A percentile compares a stretch with the other conserved stretches of the same genome.
phyloP scores from a whole-genome alignment of 2,329 filamentous ascomycete genomes.

The Gaeumannomyces sp. region DNA sequence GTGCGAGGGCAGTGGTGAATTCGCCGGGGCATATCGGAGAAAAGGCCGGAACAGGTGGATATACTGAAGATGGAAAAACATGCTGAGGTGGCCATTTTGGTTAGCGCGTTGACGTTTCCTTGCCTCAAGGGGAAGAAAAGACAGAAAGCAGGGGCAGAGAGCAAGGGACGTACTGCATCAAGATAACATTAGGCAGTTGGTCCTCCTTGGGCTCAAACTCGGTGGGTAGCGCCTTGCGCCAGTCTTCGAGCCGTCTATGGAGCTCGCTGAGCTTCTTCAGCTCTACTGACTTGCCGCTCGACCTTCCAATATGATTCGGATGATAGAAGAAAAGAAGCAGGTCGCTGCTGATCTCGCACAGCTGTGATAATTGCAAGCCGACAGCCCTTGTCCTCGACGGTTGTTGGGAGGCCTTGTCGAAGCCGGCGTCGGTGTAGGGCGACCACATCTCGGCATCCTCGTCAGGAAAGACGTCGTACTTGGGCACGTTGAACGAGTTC shows the following conservation, averaged over 20 bases:
- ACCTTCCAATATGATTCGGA: conserved; percentile 57
- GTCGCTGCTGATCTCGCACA: conserved; percentile 93
- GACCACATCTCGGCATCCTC: conserved; percentile 85
- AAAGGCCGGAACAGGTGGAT: conserved; percentile 96
- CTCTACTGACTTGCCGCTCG: conserved; percentile 71
- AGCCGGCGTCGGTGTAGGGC: conserved; percentile 80
- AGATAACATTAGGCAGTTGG: conserved; percentile 73
- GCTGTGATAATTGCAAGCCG: conserved; percentile 70
- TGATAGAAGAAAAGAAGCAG: conserved; percentile 88
- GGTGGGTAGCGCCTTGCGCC: conserved; percentile 75
- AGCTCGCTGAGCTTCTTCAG: conserved; percentile 90
- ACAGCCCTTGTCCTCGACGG: conserved; percentile 78
- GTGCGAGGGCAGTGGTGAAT: conserved; percentile 77
- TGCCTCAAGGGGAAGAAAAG: neutral
- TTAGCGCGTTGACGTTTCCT: neutral
- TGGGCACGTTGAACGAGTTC: conserved; percentile 74
- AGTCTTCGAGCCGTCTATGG: conserved; percentile 82
- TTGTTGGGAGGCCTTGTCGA: conserved; percentile 66
- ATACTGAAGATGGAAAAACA: conserved; percentile 95
- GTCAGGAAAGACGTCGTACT: conserved; percentile 82
- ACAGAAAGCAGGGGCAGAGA: neutral
- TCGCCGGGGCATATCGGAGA: conserved; percentile 76
- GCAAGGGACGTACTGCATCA: conserved; percentile 65
- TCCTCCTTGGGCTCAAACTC: conserved; percentile 89
- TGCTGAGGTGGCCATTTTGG: conserved; percentile 45